A percentile compares a stretch with the other conserved stretches of the same genome.
These are phyloP conservation scores for Nadsonia starkeyi-henricii DNA, from an alignment of 1,139 yeast genomes.

Conservation along the genomic window DNA sequence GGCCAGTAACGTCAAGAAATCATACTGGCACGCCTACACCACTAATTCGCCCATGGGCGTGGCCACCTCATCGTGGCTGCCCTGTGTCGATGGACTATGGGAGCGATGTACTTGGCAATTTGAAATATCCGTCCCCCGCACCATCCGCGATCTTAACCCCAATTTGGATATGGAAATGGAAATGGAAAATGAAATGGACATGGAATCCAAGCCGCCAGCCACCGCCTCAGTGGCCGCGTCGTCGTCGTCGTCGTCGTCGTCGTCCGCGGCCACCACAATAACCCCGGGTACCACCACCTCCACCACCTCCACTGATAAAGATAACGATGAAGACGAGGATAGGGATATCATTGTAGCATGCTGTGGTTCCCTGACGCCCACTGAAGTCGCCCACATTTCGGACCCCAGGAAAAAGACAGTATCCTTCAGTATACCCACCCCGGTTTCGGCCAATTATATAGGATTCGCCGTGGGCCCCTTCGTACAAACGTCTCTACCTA, in stretches of 20 bases:
- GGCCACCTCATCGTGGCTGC: slow-evolving; percentile 91
- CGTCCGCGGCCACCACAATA: too few relatives aligned
- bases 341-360: slow-evolving; percentile 62
- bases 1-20: slow-evolving; percentile 23
- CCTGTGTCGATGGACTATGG: slow-evolving; percentile 82
- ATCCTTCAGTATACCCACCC: slow-evolving; percentile 68
- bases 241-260: too few relatives aligned
- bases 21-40: slow-evolving; percentile 77
- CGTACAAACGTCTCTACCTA: slow-evolving; percentile 40
- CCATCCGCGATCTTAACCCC: slow-evolving; percentile 45
- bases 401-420: slow-evolving; percentile 65
- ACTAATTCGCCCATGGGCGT: slow-evolving; percentile 63
- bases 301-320: too few relatives aligned
- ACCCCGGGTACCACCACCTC: too few relatives aligned
- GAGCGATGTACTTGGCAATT: slow-evolving; percentile 90
- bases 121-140: slow-evolving; percentile 68
- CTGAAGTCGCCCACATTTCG: slow-evolving; percentile 31
- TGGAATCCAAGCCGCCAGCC: too few relatives aligned
- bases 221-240: too few relatives aligned
- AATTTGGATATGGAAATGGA: slow-evolving; percentile 14
- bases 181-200: too few relatives aligned
- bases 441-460: slow-evolving; percentile 88
- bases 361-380: slow-evolving; percentile 49
- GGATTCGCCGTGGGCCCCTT: slow-evolving; percentile 95
- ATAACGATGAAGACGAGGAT: slow-evolving; percentile 30